phyloP scores from a whole-genome alignment of 2,329 filamentous ascomycete species.

The Dactylellina haptotyla region DNA sequence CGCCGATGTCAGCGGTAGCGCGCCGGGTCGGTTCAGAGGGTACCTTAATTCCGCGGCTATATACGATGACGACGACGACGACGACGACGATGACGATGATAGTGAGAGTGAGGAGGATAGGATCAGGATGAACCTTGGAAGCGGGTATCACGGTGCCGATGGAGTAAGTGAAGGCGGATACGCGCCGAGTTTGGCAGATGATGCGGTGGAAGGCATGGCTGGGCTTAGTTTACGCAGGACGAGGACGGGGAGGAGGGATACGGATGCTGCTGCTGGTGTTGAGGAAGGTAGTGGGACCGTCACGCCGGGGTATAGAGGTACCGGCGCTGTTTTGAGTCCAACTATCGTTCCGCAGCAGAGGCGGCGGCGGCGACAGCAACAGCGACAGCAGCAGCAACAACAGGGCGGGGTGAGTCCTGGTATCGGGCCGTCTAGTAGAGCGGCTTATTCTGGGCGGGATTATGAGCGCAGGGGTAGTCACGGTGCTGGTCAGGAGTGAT shows the following conservation, averaged over 20 bases:
- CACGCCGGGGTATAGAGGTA: slow-evolving; percentile 23
- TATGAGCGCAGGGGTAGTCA: slow-evolving; percentile 25
- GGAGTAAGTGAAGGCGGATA: slow-evolving; percentile 12
- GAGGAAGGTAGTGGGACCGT: background rate
- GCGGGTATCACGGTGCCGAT: background rate
- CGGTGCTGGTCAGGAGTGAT: too few relatives aligned
- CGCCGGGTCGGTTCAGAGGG: slow-evolving; percentile 32
- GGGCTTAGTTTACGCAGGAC: slow-evolving; percentile 31
- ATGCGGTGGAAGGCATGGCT: slow-evolving; percentile 38
- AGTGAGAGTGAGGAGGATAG: slow-evolving; percentile 58
- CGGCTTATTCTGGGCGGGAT: slow-evolving; percentile 19
- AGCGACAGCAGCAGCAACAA: too few relatives aligned
- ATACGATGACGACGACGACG: slow-evolving; percentile 53
- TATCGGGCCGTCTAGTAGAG: slow-evolving; percentile 14
- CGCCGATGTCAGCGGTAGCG: slow-evolving; percentile 52
- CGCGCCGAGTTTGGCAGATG: slow-evolving; percentile 20
- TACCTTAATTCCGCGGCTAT: slow-evolving; percentile 50
- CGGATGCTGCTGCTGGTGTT: background rate
- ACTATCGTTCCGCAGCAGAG: background rate
- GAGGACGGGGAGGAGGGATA: background rate
- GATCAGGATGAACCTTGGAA: slow-evolving; percentile 52
- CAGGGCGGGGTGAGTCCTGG: slow-evolving; percentile 12
- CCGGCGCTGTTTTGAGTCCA: slow-evolving; percentile 38
- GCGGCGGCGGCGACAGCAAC: too few relatives aligned
- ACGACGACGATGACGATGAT: slow-evolving; percentile 60